These are phyloP conservation scores for Trametes elegans DNA, from an alignment of 768 basidiomycete genomes.

Conservation along the genomic window DNA sequence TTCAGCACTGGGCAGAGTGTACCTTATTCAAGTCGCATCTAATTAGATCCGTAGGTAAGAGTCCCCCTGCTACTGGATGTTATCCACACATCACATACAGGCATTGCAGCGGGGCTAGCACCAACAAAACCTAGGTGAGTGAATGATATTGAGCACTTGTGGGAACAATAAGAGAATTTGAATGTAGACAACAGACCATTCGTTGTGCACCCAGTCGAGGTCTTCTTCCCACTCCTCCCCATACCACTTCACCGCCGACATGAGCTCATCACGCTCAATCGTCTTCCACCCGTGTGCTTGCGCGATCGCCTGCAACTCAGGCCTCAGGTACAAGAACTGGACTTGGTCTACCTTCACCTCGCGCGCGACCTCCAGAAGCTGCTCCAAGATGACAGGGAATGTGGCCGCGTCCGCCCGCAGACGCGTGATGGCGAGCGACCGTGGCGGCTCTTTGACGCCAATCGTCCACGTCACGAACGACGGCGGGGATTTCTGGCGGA, in stretches of 20 bases:
- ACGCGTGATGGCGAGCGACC: slow-evolving; percentile 14
- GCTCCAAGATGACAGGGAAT: slow-evolving; percentile 9
- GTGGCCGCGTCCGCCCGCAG: slow-evolving; percentile 18
- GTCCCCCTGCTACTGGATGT: too few species aligned
- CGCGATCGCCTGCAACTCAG: slow-evolving; percentile 8
- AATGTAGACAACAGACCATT: slow-evolving; percentile 11
- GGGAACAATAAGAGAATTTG: too few species aligned
- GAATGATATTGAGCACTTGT: neutral
- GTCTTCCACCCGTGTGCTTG: slow-evolving; percentile 11
- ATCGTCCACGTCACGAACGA: slow-evolving; percentile 19
- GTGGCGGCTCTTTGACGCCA: slow-evolving; percentile 1
- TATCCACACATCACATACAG: too few species aligned
- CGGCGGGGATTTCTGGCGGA: neutral
- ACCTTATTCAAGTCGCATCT: too few species aligned
- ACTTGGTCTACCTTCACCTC: slow-evolving; percentile 13
- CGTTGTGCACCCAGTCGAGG: slow-evolving; percentile 19
- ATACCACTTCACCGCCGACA: slow-evolving; percentile 23
- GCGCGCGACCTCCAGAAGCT: slow-evolving; percentile 10
- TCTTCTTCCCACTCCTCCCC: slow-evolving; percentile 15
- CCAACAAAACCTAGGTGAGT: slow-evolving; percentile 16
- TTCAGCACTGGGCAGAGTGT: too few species aligned
- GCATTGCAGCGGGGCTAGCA: neutral
- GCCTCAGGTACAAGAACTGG: slow-evolving; percentile 16
- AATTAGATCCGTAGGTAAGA: too few species aligned
- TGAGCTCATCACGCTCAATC: slow-evolving; percentile 8